Conservation (phyloP, 179 eudicot genomes). For the Carnegiea gigantea region DNA sequence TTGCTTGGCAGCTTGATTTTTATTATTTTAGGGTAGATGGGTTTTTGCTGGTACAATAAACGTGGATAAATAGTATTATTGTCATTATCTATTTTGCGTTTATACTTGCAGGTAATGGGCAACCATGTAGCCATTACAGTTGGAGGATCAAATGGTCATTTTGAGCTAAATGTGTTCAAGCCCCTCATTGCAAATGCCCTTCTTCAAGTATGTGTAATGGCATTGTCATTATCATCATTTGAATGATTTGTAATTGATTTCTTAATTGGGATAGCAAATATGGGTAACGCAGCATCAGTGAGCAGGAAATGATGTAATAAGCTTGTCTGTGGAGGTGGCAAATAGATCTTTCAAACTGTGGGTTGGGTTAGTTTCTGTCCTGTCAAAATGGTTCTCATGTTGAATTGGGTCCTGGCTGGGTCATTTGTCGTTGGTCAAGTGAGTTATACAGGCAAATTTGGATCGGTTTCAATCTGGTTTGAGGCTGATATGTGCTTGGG, state of each 20-base stretch:
- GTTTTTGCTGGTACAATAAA: neutral
- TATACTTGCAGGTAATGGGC: constrained; percentile 79
- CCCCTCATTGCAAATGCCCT: constrained; percentile 93
- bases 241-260: constrained; percentile 1
- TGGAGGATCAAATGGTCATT: constrained; percentile 98
- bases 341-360: neutral
- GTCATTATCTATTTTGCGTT: constrained; percentile 15
- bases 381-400: neutral
- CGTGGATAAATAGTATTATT: neutral
- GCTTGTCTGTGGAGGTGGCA: neutral
- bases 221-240: neutral
- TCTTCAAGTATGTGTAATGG: constrained; percentile 59
- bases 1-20: neutral
- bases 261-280: neutral
- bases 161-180: constrained; percentile 96
- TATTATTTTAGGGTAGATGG: neutral
- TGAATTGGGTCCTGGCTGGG: neutral
- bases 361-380: neutral
- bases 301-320: neutral
- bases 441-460: neutral
- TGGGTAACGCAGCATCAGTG: neutral
- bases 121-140: constrained; percentile 94
- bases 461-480: neutral
- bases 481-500: neutral
- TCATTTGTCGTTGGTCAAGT: neutral